Conservation (phyloP, 2,329 filamentous ascomycete species). For the Hymenoscyphus occultus region DNA sequence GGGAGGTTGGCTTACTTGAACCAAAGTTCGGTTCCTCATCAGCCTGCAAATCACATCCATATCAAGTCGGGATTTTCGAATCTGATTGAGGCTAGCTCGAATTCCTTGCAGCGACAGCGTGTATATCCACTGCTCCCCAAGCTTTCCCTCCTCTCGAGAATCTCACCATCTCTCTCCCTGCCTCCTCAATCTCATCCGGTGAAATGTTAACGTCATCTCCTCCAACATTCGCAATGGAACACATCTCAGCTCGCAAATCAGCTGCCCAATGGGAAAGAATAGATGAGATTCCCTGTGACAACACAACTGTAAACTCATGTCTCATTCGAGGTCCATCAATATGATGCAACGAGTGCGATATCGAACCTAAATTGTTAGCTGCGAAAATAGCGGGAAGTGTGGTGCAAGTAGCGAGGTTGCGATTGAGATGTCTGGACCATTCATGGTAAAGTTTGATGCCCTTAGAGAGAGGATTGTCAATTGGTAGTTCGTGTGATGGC, state of each 20-base stretch:
- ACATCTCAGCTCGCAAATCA: not conserved
- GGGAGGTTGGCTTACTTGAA: too few relatives aligned
- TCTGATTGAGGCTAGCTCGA: too few relatives aligned
- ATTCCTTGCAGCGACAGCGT: slow-evolving; percentile 1
- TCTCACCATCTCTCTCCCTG: not conserved
- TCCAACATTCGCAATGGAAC: not conserved
- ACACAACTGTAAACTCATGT: not conserved
- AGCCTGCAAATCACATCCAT: too few relatives aligned
- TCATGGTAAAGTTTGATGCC: not conserved
- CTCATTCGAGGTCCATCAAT: not conserved
- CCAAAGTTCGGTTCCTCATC: too few relatives aligned
- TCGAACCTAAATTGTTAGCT: not conserved
- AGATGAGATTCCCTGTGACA: not conserved
- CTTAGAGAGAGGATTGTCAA: not conserved
- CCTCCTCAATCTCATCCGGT: not conserved
- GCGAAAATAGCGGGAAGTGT: not conserved
- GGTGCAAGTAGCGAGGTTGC: not conserved
- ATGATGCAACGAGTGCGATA: not conserved
- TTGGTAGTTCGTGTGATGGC: not conserved
- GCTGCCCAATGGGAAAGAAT: not conserved
- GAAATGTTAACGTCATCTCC: not conserved
- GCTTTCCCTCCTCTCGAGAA: not conserved
- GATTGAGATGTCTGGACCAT: not conserved
- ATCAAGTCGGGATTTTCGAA: too few relatives aligned
- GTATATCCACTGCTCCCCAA: not conserved